Evolutionary conservation across 1,284 basidiomycete species (phyloP).

Genomic region (Sanghuangporus sanghuang): DNA sequence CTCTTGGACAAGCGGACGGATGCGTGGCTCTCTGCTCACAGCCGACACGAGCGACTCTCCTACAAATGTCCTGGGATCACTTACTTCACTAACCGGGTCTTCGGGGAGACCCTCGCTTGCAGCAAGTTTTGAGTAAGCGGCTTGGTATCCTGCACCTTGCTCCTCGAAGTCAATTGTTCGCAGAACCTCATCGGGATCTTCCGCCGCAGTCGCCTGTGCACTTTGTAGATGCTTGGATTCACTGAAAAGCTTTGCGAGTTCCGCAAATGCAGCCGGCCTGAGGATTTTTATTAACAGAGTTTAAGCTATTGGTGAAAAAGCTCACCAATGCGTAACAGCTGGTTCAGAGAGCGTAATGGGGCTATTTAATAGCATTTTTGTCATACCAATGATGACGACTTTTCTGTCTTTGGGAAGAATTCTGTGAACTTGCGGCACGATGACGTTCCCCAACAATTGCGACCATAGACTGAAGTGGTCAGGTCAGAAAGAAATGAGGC

Average conservation of each 20-base stretch:
- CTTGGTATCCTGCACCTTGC: slow-evolving; percentile 87
- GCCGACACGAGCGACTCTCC: slow-evolving; percentile 38
- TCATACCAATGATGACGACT: slow-evolving; percentile 79
- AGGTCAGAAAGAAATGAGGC: background rate
- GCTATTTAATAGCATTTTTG: slow-evolving; percentile 74
- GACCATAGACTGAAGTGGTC: slow-evolving; percentile 65
- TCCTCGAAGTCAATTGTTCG: slow-evolving; percentile 88
- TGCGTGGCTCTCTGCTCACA: slow-evolving; percentile 16
- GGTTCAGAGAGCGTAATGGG: slow-evolving; percentile 61
- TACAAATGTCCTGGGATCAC: slow-evolving; percentile 49
- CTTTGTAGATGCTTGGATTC: slow-evolving; percentile 65
- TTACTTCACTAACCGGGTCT: slow-evolving; percentile 59
- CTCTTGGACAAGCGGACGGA: background rate
- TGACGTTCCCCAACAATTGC: slow-evolving; percentile 75
- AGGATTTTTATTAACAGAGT: background rate
- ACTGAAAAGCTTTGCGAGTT: slow-evolving; percentile 73
- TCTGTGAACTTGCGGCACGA: slow-evolving; percentile 80
- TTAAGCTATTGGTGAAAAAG: slow-evolving; percentile 1
- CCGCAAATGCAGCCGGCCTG: slow-evolving; percentile 67
- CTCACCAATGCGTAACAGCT: slow-evolving; percentile 66
- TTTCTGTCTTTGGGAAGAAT: slow-evolving; percentile 81
- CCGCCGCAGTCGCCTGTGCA: slow-evolving; percentile 35
- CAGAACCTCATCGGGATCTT: slow-evolving; percentile 59
- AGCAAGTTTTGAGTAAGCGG: slow-evolving; percentile 86
- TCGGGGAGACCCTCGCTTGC: slow-evolving; percentile 57